These are phyloP conservation scores for Thecaphora thlaspeos DNA, from an alignment of 1,284 basidiomycete genomes.

Conservation along the genomic window DNA sequence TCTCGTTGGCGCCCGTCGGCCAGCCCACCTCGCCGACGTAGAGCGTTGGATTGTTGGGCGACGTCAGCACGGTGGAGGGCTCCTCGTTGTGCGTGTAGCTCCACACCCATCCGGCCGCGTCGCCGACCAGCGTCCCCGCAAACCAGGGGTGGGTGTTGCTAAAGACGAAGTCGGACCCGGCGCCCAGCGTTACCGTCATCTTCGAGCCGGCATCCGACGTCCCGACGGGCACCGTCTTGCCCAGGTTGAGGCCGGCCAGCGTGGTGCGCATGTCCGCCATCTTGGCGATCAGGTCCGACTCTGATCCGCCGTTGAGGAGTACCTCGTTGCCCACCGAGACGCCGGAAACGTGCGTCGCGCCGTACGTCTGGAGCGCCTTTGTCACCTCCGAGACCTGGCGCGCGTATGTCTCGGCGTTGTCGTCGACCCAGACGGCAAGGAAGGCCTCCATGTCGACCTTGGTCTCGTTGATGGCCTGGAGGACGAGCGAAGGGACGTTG, in stretches of 20 bases:
- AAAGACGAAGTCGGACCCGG: slow-evolving; percentile 67
- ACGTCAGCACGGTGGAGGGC: slow-evolving; percentile 48
- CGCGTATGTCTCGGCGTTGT: slow-evolving; percentile 69
- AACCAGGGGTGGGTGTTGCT: slow-evolving; percentile 78
- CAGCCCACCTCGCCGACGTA: slow-evolving; percentile 81
- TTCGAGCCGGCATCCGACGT: slow-evolving; percentile 80
- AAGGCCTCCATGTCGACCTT: slow-evolving; percentile 83
- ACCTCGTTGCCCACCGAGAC: slow-evolving; percentile 65
- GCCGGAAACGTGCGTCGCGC: slow-evolving; percentile 74
- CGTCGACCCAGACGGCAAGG: slow-evolving; percentile 74
- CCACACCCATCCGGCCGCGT: slow-evolving; percentile 70
- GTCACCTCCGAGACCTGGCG: slow-evolving; percentile 72
- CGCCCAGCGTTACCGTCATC: slow-evolving; percentile 70
- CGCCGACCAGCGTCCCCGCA: slow-evolving; percentile 68
- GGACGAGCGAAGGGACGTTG: slow-evolving; percentile 62
- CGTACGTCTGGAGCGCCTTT: slow-evolving; percentile 73
- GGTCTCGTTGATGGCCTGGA: slow-evolving; percentile 80
- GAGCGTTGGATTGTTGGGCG: slow-evolving; percentile 66
- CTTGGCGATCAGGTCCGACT: slow-evolving; percentile 64
- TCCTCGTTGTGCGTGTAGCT: slow-evolving; percentile 68
- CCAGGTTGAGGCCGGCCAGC: slow-evolving; percentile 60
- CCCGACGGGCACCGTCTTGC: slow-evolving; percentile 70
- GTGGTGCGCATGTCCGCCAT: slow-evolving; percentile 67
- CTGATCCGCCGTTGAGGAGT: slow-evolving; percentile 30
- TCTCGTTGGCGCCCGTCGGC: slow-evolving; percentile 66